Conservation (phyloP, 441 rosid species). For the Jatropha multifida region DNA sequence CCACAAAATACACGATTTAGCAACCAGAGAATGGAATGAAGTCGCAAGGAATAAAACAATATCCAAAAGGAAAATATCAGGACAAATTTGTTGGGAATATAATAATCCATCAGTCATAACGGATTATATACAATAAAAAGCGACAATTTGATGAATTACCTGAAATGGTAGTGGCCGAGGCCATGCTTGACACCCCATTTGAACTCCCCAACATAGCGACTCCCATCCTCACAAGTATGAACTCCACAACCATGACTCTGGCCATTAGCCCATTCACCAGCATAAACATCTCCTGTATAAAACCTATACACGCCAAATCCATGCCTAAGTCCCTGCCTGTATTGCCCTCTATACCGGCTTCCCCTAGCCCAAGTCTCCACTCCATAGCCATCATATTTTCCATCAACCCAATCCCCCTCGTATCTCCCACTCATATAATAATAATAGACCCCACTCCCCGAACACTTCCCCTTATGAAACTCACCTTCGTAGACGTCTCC, state of each 20-base stretch:
- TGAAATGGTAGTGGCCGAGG: conserved; percentile 87
- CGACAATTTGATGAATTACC: conserved; percentile 39
- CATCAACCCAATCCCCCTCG: conserved; percentile 91
- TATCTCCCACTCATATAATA: conserved; percentile 86
- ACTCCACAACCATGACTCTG: conserved; percentile 93
- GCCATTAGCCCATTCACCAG: conserved; percentile 91
- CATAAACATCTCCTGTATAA: conserved; percentile 85
- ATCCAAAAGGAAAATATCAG: conserved; percentile 1
- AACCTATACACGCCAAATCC: conserved; percentile 84
- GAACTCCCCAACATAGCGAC: conserved; percentile 84
- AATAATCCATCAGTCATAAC: not conserved
- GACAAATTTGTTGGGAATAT: not conserved
- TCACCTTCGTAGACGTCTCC: conserved; percentile 90
- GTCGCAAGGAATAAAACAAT: not conserved
- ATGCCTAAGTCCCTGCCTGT: conserved; percentile 75
- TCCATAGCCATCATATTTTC: conserved; percentile 80
- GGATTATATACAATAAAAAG: not conserved
- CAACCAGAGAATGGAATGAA: too few species aligned
- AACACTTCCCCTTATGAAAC: conserved; percentile 74
- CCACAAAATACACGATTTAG: too few species aligned
- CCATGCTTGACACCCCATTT: conserved; percentile 96
- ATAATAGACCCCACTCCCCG: conserved; percentile 80
- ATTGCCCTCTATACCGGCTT: conserved; percentile 84
- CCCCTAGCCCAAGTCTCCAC: conserved; percentile 95
- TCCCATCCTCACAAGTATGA: conserved; percentile 90